Evolutionary conservation across 495 filamentous ascomycete species (phyloP).

Genomic region (Astrothelium subdiscretum): DNA sequence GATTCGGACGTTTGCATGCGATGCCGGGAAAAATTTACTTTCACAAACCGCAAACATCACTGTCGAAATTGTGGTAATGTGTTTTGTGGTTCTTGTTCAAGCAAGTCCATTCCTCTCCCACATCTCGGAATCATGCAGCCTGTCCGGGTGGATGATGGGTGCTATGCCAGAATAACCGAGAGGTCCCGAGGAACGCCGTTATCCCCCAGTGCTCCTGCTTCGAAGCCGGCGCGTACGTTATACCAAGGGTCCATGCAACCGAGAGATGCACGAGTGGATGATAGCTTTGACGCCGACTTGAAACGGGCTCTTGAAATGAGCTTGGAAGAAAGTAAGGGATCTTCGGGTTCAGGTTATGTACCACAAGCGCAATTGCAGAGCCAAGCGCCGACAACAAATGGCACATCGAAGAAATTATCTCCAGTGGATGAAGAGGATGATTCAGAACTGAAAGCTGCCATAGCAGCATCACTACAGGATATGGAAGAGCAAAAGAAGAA

Average conservation of each 20-base stretch:
- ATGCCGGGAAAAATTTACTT: constrained; percentile 87
- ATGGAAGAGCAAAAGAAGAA: constrained; percentile 97
- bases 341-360: constrained; percentile 53
- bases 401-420: constrained; percentile 26
- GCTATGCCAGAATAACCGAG: constrained; percentile 78
- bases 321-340: constrained; percentile 74
- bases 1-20: constrained; percentile 99
- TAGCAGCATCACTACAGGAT: constrained; percentile 89
- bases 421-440: constrained; percentile 65
- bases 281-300: constrained; percentile 90
- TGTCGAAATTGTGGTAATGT: constrained; percentile 96
- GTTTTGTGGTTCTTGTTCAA: constrained; percentile 86
- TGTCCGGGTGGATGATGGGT: constrained; percentile 95
- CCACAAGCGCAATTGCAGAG: constrained; percentile 42
- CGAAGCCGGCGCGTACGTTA: constrained; percentile 40
- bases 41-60: constrained; percentile 96
- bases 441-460: constrained; percentile 86
- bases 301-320: constrained; percentile 93
- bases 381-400: constrained; percentile 32
- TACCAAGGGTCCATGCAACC: constrained; percentile 69
- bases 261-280: constrained; percentile 67
- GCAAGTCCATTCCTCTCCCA: constrained; percentile 77
- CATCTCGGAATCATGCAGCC: constrained; percentile 86
- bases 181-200: constrained; percentile 40
- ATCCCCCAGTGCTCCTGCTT: constrained; percentile 28